Evolutionary conservation across 1,139 yeast species (phyloP), one percentile per base, ranked within the genome.

Genomic region (Scheffersomyces illinoinensis): DNA sequence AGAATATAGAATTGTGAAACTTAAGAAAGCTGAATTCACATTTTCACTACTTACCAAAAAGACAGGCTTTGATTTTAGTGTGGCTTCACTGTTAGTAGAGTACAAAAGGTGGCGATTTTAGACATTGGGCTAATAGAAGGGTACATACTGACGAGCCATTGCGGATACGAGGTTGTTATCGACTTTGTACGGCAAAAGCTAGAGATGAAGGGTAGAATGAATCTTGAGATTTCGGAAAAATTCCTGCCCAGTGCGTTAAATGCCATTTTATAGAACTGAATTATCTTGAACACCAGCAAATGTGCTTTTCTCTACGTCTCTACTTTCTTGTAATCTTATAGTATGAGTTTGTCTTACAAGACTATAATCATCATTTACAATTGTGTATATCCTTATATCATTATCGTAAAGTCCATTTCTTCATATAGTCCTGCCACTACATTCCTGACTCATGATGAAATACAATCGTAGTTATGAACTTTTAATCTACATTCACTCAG

Each of bases 31-130:
- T 33, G 43, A 2, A 33, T 33, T 33, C 43, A 14, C 12, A 33
- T 12, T 33, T 33, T 33, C 43, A 33, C 43, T 33, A 82, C 87
- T 56, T 78, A 83, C 86, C 95, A 74, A 93, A 93, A 58, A 93
- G 89, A 81, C 98, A 93, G 61, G 98, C 98, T 72, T 85, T 89
- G 67, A 84, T 79, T 50, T 53, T 53, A 55, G 56, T 21, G 55
- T 56, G 47, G 24, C 47, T 39, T 46, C 53, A 12, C n/a, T 12
- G 58, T 58, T 57, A 55, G 57, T 53, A 55, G 2, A 26, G 23
- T 7, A 8, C 12, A 50, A 50, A 21, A n/a, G 17, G 51, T 20
- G 12, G 24, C 18, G 24, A 21, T 24, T 21, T 21, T 4, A 24
- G 33, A 5, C 33, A 4, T 24, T 24, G 33, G 26, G 14, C 8